Evolutionary conservation across 306 rosid species (phyloP), one percentile per base, ranked within the genome.

Genomic region (Albizia julibrissin): DNA sequence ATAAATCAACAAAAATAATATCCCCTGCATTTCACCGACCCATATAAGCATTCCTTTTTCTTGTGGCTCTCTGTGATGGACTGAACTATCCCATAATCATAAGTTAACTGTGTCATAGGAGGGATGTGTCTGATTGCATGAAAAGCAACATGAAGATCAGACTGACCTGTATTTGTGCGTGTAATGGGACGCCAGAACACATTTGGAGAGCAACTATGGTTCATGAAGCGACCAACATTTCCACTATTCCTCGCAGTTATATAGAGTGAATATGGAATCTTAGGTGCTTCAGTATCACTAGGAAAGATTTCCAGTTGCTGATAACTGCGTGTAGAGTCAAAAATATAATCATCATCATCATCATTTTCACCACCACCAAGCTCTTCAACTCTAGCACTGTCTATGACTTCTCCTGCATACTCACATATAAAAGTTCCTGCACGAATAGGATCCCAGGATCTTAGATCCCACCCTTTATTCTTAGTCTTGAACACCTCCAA

Each of bases 201-300:
- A 85, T 90, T 94, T 5, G 98, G 98, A 77, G 90, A 83, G 87
- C 98, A 94, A 87, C 97, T 91, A 82, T 94, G 98, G 81, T 94
- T 94, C 94, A 94, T 94, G 80, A 92, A 94, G 72, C 98, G 94
- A 74, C 92, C 91, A 44, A 94, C 94, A 89, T 92, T 94, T 81
- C 98, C 98, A 64, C 85, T 84, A 88, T 87, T 80, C 81, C 56
- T 91, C 26, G 94, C 94, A 56, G 89, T 87, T 43, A 94, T 86
- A 62, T 86, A 84, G 29, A 92, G 88, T 15, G 97, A 93, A 78
- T 82, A 87, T 6, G 97, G 97, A 71, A 85, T 81, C 62, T 87
- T 89, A 8, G 88, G 87, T 74, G 89, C 81, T 80, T 89, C 94
- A 44, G 88, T 73, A 31, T 94, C 97, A 83, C 87, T 86, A 27